A percentile compares a stretch with the other conserved stretches of the same genome.
phyloP scores from a whole-genome alignment of 192 early-diverging fungal genomes.

The Endogone sp. region DNA sequence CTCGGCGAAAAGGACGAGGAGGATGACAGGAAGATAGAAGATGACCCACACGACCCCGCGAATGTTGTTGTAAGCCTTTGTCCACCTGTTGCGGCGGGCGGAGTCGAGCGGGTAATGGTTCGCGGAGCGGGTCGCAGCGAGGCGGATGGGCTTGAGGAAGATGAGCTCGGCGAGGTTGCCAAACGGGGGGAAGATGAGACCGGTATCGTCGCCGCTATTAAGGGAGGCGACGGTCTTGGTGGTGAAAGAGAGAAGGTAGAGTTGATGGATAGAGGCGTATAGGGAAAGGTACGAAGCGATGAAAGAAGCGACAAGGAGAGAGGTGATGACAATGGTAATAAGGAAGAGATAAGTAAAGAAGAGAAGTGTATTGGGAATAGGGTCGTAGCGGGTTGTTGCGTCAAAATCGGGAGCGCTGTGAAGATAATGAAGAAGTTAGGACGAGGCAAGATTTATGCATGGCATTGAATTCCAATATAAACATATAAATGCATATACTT shows the following conservation, averaged over 20 bases:
- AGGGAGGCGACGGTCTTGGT: not conserved
- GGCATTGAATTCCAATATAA: not conserved
- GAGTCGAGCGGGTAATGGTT: not conserved
- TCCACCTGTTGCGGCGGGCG: not conserved
- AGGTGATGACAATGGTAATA: constrained; percentile 9
- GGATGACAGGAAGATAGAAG: constrained; percentile 16
- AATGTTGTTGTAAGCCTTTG: constrained; percentile 5
- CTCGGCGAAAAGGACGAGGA: constrained; percentile 11
- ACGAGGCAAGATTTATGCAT: not conserved
- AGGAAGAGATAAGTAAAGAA: constrained; percentile 26
- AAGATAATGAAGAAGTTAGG: not conserved
- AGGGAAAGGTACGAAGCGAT: constrained; percentile 17
- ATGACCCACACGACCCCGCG: constrained; percentile 20
- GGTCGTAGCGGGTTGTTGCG: constrained; percentile 23
- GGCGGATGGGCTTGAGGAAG: not conserved
- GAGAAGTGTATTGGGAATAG: constrained; percentile 11
- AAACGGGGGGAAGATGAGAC: constrained; percentile 9
- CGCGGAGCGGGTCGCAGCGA: not conserved
- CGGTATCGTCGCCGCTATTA: constrained; percentile 6
- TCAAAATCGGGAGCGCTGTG: constrained; percentile 30
- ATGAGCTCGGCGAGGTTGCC: not conserved
- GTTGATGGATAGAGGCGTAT: not conserved
- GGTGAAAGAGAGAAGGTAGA: not conserved
- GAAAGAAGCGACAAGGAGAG: constrained; percentile 22
- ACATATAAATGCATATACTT: constrained; percentile 8